Evolutionary conservation across 768 basidiomycete species (phyloP).

Genomic region (Cystoderma amianthinum): DNA sequence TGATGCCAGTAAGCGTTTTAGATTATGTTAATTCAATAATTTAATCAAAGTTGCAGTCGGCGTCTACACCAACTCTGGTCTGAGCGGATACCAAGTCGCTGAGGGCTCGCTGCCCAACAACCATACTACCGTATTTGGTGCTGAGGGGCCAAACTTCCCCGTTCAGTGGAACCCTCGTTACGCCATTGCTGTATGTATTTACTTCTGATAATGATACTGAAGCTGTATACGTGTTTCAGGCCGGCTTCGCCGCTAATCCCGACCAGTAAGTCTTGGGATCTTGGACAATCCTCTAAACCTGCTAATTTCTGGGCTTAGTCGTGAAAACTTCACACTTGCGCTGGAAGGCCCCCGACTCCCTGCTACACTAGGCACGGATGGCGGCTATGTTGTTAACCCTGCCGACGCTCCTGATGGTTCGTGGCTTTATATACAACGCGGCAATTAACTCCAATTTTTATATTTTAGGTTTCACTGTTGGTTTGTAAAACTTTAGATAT

Average conservation of each 20-base stretch:
- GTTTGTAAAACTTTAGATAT: conserved; percentile 15
- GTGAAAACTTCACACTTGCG: conserved; percentile 27
- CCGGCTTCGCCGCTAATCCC: conserved; percentile 34
- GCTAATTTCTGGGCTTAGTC: conserved; percentile 17
- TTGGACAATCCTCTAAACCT: no score
- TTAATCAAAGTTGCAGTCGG: conserved; percentile 19
- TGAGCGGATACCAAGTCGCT: conserved; percentile 32
- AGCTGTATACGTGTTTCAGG: conserved; percentile 8
- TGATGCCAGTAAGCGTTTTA: conserved; percentile 13
- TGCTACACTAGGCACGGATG: conserved; percentile 17
- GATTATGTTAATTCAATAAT: neutral
- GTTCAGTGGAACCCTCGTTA: conserved; percentile 38
- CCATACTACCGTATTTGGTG: conserved; percentile 26
- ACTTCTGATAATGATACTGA: neutral
- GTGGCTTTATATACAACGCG: conserved; percentile 3
- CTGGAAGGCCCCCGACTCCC: conserved; percentile 27
- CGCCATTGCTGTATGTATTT: conserved; percentile 22
- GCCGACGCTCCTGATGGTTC: conserved; percentile 23
- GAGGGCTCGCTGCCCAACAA: conserved; percentile 30
- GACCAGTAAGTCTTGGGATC: conserved; percentile 19
- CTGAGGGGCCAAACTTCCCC: conserved; percentile 37
- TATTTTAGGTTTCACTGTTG: conserved; percentile 22
- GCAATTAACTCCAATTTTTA: neutral
- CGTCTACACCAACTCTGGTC: conserved; percentile 27
- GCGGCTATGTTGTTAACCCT: conserved; percentile 23